phyloP scores from a whole-genome alignment of 202 grass and related monocot genomes.

The Bolboschoenoplectus hybrid region DNA sequence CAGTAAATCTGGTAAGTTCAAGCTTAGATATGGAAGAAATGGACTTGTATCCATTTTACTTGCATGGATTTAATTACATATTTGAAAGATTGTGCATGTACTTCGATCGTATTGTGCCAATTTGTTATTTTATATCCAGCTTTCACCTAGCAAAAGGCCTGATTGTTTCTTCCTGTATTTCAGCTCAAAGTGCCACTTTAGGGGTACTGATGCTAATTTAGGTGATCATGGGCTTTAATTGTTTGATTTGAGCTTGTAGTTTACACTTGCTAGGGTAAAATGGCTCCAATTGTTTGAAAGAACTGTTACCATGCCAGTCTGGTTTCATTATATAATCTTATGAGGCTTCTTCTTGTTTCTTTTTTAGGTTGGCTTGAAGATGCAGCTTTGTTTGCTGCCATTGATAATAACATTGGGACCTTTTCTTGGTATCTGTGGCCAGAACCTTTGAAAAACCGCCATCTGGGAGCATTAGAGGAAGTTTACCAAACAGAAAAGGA shows the following conservation, averaged over 20 bases:
- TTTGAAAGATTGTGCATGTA: conserved; percentile 4
- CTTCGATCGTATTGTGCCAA: background rate
- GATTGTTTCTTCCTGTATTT: background rate
- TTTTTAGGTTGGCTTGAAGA: conserved; percentile 91
- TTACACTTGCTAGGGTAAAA: conserved; percentile 6
- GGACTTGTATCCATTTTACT: background rate
- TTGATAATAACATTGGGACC: conserved; percentile 64
- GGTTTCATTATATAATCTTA: conserved; percentile 3
- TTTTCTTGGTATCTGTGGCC: conserved; percentile 91
- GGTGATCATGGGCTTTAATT: background rate
- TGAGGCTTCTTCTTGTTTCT: conserved; percentile 25
- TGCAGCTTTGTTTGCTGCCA: conserved; percentile 97
- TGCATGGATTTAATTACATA: conserved; percentile 9
- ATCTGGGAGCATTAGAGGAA: conserved; percentile 82
- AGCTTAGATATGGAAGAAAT: background rate
- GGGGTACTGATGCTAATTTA: conserved; percentile 15
- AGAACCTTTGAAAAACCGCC: conserved; percentile 93
- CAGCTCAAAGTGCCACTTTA: background rate
- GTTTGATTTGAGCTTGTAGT: conserved; percentile 19
- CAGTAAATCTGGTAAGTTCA: background rate
- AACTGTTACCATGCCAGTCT: conserved; percentile 8
- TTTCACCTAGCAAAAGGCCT: background rate
- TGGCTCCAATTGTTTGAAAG: conserved; percentile 1
- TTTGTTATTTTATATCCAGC: background rate
- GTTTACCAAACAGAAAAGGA: conserved; percentile 74